phyloP scores from a whole-genome alignment of 2,329 filamentous ascomycete genomes.

The Teratosphaeria nubilosa region DNA sequence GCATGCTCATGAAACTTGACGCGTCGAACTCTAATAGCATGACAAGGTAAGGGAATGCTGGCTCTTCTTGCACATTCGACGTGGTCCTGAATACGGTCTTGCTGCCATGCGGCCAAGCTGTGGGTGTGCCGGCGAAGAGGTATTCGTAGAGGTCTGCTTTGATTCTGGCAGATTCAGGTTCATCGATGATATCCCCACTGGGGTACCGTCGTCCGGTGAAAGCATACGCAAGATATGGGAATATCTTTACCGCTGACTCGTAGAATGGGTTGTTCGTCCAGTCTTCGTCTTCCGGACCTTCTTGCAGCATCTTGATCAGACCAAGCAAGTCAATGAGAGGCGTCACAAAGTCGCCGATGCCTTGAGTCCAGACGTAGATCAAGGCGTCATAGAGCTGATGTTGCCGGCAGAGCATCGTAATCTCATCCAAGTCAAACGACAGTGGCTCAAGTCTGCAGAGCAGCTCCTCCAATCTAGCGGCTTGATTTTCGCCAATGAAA shows the following conservation, averaged over 20 bases:
- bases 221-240: conserved; percentile 86
- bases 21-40: conserved; percentile 81
- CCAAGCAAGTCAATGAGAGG: conserved; percentile 74
- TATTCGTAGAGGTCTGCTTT: conserved; percentile 90
- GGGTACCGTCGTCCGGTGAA: conserved; percentile 89
- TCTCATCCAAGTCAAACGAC: conserved; percentile 88
- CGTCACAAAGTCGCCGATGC: conserved; percentile 78
- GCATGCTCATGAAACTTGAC: conserved; percentile 81
- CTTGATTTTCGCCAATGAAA: conserved; percentile 65
- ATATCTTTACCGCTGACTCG: conserved; percentile 77
- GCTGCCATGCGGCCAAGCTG: conserved; percentile 62
- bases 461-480: conserved; percentile 78
- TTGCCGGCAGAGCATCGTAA: conserved; percentile 82
- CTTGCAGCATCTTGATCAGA: conserved; percentile 46
- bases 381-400: conserved; percentile 89
- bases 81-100: conserved; percentile 52
- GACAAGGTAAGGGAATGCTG: conserved; percentile 75
- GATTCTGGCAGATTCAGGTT: conserved; percentile 61
- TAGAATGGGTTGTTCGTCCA: conserved; percentile 35
- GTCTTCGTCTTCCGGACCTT: conserved; percentile 49
- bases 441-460: conserved; percentile 85
- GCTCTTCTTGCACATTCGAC: conserved; percentile 46
- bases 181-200: conserved; percentile 63
- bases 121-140: conserved; percentile 73
- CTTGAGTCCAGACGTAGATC: conserved; percentile 94